These are phyloP conservation scores for Amoeboaphelidium occidentale DNA, from an alignment of 371 early-diverging fungal genomes.

Conservation along the genomic window DNA sequence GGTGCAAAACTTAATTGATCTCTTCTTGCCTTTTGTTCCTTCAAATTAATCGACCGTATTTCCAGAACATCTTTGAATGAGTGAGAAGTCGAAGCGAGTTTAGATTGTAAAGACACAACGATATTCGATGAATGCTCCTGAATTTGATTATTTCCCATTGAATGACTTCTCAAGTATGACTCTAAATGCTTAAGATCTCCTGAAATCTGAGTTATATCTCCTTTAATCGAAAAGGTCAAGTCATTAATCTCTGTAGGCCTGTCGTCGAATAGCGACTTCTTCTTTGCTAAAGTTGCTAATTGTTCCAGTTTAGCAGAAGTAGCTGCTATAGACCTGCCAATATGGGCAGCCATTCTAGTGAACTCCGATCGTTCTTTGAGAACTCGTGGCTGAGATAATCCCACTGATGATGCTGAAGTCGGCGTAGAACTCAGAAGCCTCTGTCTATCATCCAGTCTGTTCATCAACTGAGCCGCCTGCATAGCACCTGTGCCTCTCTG, in stretches of 20 bases:
- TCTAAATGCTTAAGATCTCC: neutral
- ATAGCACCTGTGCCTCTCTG: neutral
- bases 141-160: slow-evolving; percentile 8
- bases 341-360: slow-evolving; percentile 28
- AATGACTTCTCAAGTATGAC: neutral
- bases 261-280: slow-evolving; percentile 44
- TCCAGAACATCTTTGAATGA: slow-evolving; percentile 80
- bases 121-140: slow-evolving; percentile 78
- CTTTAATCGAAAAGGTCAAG: neutral
- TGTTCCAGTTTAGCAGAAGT: slow-evolving; percentile 38
- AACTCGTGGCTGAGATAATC: neutral
- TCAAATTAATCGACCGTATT: slow-evolving; percentile 49
- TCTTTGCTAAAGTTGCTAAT: slow-evolving; percentile 36
- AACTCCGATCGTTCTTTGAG: slow-evolving; percentile 12
- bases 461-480: neutral
- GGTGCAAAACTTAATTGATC: slow-evolving; percentile 11
- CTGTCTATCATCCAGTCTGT: neutral
- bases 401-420: neutral
- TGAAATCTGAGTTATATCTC: neutral
- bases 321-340: slow-evolving; percentile 30
- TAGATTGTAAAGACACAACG: slow-evolving; percentile 65
- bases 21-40: slow-evolving; percentile 18
- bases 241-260: slow-evolving; percentile 40
- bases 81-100: slow-evolving; percentile 61
- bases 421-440: neutral